Conservation (phyloP, 495 filamentous ascomycete genomes). For the Neurospora discreta region DNA sequence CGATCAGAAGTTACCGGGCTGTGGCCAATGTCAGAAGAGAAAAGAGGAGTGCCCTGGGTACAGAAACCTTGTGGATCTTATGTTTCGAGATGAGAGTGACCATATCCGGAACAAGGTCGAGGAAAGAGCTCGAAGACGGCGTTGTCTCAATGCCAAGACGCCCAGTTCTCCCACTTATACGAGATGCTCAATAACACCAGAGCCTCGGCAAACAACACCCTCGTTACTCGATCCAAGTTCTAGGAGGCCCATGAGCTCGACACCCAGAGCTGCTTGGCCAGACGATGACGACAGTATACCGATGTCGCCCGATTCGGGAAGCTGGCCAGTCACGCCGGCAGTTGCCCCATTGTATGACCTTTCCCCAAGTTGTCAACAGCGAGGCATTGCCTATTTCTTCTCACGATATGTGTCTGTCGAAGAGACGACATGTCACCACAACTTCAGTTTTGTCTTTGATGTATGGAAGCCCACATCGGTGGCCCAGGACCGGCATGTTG, state of each 20-base stretch:
- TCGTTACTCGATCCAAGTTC: constrained; percentile 11
- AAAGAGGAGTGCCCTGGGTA: constrained; percentile 58
- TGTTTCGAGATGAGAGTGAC: constrained; percentile 65
- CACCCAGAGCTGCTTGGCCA: constrained; percentile 4
- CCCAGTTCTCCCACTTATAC: constrained; percentile 9
- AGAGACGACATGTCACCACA: constrained; percentile 27
- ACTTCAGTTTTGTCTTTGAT: constrained; percentile 30
- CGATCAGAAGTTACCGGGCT: constrained; percentile 52
- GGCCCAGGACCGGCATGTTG: constrained; percentile 16
- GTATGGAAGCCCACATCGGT: constrained; percentile 24
- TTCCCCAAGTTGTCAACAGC: constrained; percentile 21
- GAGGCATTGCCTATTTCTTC: constrained; percentile 30
- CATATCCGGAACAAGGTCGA: constrained; percentile 55
- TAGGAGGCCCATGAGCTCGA: constrained; percentile 6
- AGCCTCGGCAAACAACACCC: constrained; percentile 9
- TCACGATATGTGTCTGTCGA: constrained; percentile 26
- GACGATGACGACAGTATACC: constrained; percentile 17
- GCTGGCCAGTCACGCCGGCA: constrained; percentile 24
- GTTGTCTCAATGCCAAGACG: constrained; percentile 6
- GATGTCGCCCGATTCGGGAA: constrained; percentile 24
- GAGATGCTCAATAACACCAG: constrained; percentile 16
- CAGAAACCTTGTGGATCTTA: constrained; percentile 53
- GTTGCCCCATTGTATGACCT: constrained; percentile 22
- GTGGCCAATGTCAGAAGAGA: constrained; percentile 55
- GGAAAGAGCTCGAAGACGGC: constrained; percentile 24